Conservation (phyloP, 2,329 filamentous ascomycete genomes). For the Emergomyces africanus region DNA sequence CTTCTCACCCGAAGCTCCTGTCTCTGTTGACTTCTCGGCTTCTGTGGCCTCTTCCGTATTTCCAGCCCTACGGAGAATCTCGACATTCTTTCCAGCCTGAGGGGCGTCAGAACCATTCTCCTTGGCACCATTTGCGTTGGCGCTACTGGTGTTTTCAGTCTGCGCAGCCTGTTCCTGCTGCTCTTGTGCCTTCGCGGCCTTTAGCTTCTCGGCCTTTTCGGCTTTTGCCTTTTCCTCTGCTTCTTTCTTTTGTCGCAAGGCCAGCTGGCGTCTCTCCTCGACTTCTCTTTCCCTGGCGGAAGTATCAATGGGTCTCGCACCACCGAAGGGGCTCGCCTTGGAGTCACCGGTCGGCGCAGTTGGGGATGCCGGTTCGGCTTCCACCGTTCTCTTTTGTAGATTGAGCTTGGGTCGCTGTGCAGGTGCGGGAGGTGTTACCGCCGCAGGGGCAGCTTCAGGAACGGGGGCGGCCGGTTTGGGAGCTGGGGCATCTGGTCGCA, state of each 20-base stretch:
- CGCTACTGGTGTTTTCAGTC: slow-evolving; percentile 22
- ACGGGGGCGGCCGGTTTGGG: slow-evolving; percentile 50
- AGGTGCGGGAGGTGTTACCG: slow-evolving; percentile 53
- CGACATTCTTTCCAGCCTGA: slow-evolving; percentile 38
- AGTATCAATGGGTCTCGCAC: slow-evolving; percentile 87
- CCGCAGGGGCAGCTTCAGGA: slow-evolving; percentile 63
- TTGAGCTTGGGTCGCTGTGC: slow-evolving; percentile 69
- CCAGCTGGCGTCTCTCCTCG: slow-evolving; percentile 70
- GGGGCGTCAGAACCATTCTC: slow-evolving; percentile 30
- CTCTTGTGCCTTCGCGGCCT: slow-evolving; percentile 51
- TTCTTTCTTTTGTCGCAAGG: slow-evolving; percentile 70
- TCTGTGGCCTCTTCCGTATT: slow-evolving; percentile 32
- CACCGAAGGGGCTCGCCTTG: slow-evolving; percentile 89
- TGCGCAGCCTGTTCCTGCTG: slow-evolving; percentile 24
- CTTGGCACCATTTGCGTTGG: slow-evolving; percentile 25
- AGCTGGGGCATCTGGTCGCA: slow-evolving; percentile 63
- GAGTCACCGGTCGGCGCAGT: slow-evolving; percentile 42
- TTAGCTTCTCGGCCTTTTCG: slow-evolving; percentile 51
- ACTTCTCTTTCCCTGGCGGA: slow-evolving; percentile 78
- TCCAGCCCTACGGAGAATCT: slow-evolving; percentile 41
- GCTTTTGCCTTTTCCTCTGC: slow-evolving; percentile 75
- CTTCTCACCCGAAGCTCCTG: slow-evolving; percentile 5
- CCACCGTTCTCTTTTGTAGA: slow-evolving; percentile 81
- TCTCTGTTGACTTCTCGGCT: slow-evolving; percentile 36
- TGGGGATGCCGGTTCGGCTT: slow-evolving; percentile 44